Conservation (phyloP, 169 alveolate genomes). For the Plasmodium billcollinsi region DNA sequence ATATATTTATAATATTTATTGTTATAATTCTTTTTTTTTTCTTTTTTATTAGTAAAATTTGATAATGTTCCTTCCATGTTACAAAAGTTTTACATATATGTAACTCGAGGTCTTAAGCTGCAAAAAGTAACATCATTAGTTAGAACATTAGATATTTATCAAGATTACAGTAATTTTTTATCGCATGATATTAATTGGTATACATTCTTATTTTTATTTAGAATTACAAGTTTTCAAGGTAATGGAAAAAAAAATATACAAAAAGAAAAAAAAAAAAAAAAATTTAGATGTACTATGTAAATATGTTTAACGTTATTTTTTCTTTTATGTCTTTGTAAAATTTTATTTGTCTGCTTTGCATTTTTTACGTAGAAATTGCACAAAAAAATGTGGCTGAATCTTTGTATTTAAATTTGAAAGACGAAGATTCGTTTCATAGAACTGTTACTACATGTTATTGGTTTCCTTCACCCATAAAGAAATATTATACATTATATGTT, state of each 20-base stretch:
- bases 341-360: not conserved
- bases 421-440: conserved; percentile 17
- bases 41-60: not conserved
- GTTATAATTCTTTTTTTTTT: not conserved
- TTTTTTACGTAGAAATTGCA: conserved; percentile 9
- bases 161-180: conserved; percentile 45
- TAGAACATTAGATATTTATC: conserved; percentile 21
- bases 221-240: conserved; percentile 36
- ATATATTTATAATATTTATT: not conserved
- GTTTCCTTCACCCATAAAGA: conserved; percentile 45
- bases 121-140: conserved; percentile 14
- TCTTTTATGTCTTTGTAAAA: not conserved
- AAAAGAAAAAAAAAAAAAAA: not conserved
- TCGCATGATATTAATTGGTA: conserved; percentile 57
- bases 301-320: not conserved
- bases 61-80: conserved; percentile 32
- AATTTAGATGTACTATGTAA: not conserved
- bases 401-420: conserved; percentile 38
- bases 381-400: conserved; percentile 25
- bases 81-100: conserved; percentile 33
- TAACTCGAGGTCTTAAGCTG: conserved; percentile 3
- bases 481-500: conserved; percentile 32
- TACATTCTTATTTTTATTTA: conserved; percentile 26
- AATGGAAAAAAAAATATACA: not conserved
- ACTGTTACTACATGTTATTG: conserved; percentile 33